Evolutionary conservation across 2,329 filamentous ascomycete species (phyloP), one percentile per base, ranked within the genome.

Genomic region (Thyridium curvatum): DNA sequence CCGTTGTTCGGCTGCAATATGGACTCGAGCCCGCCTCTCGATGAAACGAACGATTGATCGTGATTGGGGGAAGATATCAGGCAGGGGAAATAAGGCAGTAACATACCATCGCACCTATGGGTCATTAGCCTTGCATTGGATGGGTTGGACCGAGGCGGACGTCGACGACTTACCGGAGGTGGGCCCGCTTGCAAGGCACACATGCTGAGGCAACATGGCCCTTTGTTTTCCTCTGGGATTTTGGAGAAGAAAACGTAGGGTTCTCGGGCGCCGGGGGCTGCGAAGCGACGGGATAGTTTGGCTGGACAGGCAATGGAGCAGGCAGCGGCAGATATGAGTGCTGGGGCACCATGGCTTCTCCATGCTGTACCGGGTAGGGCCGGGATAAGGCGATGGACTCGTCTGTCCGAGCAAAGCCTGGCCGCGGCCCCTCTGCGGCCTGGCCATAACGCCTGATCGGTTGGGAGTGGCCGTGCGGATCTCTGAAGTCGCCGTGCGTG

Each of bases 161-260:
- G 15, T 34, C 28, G 15, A 30, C n/a, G 41, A 50, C 67, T 55
- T 63, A 81, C 77, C 79, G 71, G 46, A 93, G 72, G 73, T 93
- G 86, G 30, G 86, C 86, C 59, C 79, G 81, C 58, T 91, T 91
- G 66, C 86, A 93, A 43, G 88, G 87, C 49, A 91, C 82, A 57
- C 86, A 93, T 18, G 86, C 86, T 29, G 85, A 90, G 37, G 85
- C 84, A 38, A 91, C 86, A 65, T 93, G 86, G 12, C 84, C 84
- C 56, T 88, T 88, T 6, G 82, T 81, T 58, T 83, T 84, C 48
- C 79, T 69, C 45, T 80, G 77, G 7, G 75, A 68, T 50, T 79
- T 82, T 2, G 77, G 74, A 30, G 77, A 79, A 10, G 66, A 62
- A 45, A 70, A 72, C 3, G 67, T 59, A 29, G 66, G 60, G 17